Evolutionary conservation across 345 rosid genomes (phyloP), one percentile per base, ranked within the genome.

Genomic region (Streptanthus diversifolius): DNA sequence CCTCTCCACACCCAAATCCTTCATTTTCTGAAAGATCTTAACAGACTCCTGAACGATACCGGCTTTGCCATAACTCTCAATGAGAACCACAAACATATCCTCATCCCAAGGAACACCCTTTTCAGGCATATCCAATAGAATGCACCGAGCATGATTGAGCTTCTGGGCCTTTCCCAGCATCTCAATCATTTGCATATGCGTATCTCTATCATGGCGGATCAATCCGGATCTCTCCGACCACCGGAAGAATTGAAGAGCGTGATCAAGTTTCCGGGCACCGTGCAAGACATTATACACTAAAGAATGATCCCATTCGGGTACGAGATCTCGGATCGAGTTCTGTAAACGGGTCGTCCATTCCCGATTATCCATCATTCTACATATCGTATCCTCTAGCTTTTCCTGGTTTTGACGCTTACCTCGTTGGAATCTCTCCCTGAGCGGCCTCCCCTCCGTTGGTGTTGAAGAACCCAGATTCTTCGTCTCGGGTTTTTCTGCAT

Each of bases 31-130:
- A 66, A 90, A 93, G 18, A 90, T 68, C 78, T 90, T 93, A 51
- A 93, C 93, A 75, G 96, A 83, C 77, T 90, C 93, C 63, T 89
- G 97, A 78, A 93, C 96, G 8, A 93, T 87, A 1, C 98, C 97
- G 0, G 88, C 90, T 68, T 79, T 77, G 3, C 98, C 98, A 47
- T 93, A 93, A 62, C 92, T 82, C 53, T 93, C 97, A 14, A 93
- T 86, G 32, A 93, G 64, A 32, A 79, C 44, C 6, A 83, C 83
- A 69, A 92, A 90, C 85, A 92, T 81, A 68, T 92, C 91, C 61
- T 90, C 97, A 36, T 93, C 93, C 92, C 93, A 93, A 60, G 82
- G 77, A 39, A 87, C 81, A 17, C 97, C 90, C 70, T 87, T 93
- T 45, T 85, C 83, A 3, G 97, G 96, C 98, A 93, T 93, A 45